Evolutionary conservation across 805 yeast genomes (phyloP).

Genomic region (Candida ovalis): DNA sequence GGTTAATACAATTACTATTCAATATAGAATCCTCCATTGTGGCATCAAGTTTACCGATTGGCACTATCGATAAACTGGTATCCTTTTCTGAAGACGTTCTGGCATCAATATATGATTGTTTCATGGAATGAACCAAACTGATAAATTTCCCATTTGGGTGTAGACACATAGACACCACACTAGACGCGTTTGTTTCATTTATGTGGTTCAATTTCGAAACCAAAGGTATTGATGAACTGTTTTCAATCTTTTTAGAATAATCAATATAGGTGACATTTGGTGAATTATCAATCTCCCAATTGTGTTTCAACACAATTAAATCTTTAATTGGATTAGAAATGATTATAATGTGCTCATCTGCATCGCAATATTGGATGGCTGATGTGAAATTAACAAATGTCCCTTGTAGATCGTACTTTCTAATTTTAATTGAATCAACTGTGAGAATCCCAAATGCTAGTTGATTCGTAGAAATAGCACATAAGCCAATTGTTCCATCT

Average conservation of each 20-base stretch:
- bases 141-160: constrained; percentile 11
- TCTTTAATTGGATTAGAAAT: constrained; percentile 11
- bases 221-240: constrained; percentile 6
- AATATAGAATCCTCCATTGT: neutral
- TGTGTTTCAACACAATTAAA: constrained; percentile 4
- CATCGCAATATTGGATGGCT: constrained; percentile 8
- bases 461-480: constrained; percentile 7
- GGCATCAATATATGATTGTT: constrained; percentile 11
- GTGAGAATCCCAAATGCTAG: constrained; percentile 2
- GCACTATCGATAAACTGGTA: constrained; percentile 9
- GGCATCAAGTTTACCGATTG: neutral
- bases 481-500: constrained; percentile 2
- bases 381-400: constrained; percentile 15
- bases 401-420: constrained; percentile 1
- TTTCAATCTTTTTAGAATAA: constrained; percentile 7
- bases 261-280: neutral
- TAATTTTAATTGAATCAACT: neutral
- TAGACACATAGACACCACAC: constrained; percentile 5
- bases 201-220: constrained; percentile 11
- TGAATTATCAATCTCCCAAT: constrained; percentile 4
- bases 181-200: constrained; percentile 8
- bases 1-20: constrained; percentile 3
- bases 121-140: constrained; percentile 8
- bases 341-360: constrained; percentile 4
- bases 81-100: constrained; percentile 12